Base-by-base conservation (phyloP, 2,329 filamentous ascomycete genomes). In the Scedosporium dehoogii region DNA sequence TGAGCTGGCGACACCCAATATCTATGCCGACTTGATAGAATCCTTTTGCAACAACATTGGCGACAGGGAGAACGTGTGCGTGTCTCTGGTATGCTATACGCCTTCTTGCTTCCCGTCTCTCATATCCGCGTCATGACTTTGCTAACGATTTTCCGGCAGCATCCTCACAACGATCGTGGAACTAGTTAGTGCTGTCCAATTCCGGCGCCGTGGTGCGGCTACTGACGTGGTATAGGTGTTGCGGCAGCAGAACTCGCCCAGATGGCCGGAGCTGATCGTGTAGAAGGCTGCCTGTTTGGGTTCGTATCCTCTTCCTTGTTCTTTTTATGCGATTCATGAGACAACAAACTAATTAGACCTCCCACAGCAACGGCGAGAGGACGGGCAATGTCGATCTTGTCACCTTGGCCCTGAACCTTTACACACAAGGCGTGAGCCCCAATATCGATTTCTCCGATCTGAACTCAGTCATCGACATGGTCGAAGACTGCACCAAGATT, bases 1-100 rank as follows among this genome's bases (percentile, higher is more conserved):
- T 42, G 94, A 99, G 77, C 87, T 97, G 86, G 78, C 91, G 0
- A 97, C 94, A 0, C 92, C 92, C 41, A 99, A 99, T 73, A 84
- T 97, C 58, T 99, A 94, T 73, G 94, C 94, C 59, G 94, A 99
- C 72, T 89, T 96, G 77, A 90, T 99, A 65, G 94, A 99, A 74
- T 96, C 91, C 77, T 99, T 99, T 76, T 96, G 91, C 79, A 85
- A 81, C 60, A 82, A 93, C 72, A 92, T 97, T 71, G 82, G 83
- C 0, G 89, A 96, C 74, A 82, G 92, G 60, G 88, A 96, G 70
- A 94, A 92, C 78, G 83, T 96, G 59, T 90, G 87, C 69, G 89
- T 97, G 7, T 96, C 90, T 65, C 82, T 97, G 97, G 57, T 59
- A 38, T 18, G 57, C 44, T 6, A 23, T n/a, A n/a, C 27, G 16